Base-by-base conservation (phyloP, 805 yeast species). In the Hanseniaspora thailandica region DNA sequence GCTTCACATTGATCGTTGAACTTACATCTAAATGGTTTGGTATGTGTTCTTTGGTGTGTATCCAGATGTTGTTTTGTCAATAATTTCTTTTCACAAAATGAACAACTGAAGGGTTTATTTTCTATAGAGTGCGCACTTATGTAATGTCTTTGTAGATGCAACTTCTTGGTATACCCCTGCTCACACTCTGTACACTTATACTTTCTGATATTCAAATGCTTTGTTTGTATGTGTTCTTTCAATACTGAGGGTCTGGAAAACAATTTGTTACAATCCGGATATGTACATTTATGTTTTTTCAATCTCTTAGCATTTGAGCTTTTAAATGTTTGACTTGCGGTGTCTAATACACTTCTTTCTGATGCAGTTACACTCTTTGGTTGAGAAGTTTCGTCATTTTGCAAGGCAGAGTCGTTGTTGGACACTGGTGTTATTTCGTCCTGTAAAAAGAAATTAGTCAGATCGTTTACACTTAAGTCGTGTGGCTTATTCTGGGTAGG, bases 31-130 rank as follows among this genome's bases (percentile, higher is more conserved):
- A 81, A 82, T 1, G 86, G 76, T 57, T 75, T 74, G 4, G 80
- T 78, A 64, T 93, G 97, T 2, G 95, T 83, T 36, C 77, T 74
- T 66, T 82, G 87, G 65, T 93, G 98, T 51, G 96, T 74, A 57
- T 75, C 77, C 54, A 87, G 70, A 62, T 89, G 97, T 67, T 93
- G 97, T 49, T 65, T 65, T 0, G 95, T 76, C 50, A 81, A 82
- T 49, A 85, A 82, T 3, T 96, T 95, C 65, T 87, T 88, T 1
- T 82, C 81, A 63, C 98, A 93, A 1, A 73, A 63, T 0, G 78
- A 65, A 62, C 97, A 89, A 40, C 73, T 76, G 62, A 75, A 80
- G 0, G 95, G 95, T 60, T 84, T 85, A 3, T 73, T 76, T 1
- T 70, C 72, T 15, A 52, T 41, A 1, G 52, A 52, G 2, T 71